Conservation (phyloP, 2,329 filamentous ascomycete species). For the Emergomyces pasteurianus region DNA sequence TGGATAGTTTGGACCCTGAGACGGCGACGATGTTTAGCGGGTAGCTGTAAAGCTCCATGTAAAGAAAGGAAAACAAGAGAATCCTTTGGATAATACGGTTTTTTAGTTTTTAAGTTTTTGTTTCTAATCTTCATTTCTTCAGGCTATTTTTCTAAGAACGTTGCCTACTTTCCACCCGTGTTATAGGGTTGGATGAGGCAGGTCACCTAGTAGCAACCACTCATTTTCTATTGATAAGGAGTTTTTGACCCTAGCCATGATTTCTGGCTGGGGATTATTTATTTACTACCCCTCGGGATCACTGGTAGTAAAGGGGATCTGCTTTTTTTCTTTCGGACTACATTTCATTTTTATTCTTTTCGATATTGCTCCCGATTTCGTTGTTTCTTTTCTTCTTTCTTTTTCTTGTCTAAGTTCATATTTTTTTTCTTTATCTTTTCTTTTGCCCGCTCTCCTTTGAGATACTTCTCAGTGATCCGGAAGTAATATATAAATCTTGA, state of each 20-base stretch:
- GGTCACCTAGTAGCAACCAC: too few species aligned
- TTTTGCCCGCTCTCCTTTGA: neutral
- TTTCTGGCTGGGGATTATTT: too few species aligned
- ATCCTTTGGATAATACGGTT: neutral
- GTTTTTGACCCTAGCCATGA: neutral
- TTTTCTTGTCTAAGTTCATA: too few species aligned
- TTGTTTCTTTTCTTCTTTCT: neutral
- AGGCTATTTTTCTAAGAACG: too few species aligned
- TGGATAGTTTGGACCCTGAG: slow-evolving; percentile 17
- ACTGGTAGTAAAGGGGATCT: neutral
- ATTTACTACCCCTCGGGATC: too few species aligned
- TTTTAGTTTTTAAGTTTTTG: neutral
- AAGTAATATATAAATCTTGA: neutral
- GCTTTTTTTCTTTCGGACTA: neutral
- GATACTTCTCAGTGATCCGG: neutral
- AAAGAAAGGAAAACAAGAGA: neutral
- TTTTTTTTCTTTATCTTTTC: neutral
- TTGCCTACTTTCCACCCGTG: too few species aligned
- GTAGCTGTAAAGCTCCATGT: neutral
- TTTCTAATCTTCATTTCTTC: too few species aligned
- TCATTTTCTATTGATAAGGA: neutral
- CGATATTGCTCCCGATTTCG: neutral
- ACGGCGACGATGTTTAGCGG: slow-evolving; percentile 11
- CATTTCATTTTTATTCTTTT: neutral
- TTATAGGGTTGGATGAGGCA: too few species aligned